phyloP scores from a whole-genome alignment of 805 yeast species.

The Scheffersomyces lignosus region DNA sequence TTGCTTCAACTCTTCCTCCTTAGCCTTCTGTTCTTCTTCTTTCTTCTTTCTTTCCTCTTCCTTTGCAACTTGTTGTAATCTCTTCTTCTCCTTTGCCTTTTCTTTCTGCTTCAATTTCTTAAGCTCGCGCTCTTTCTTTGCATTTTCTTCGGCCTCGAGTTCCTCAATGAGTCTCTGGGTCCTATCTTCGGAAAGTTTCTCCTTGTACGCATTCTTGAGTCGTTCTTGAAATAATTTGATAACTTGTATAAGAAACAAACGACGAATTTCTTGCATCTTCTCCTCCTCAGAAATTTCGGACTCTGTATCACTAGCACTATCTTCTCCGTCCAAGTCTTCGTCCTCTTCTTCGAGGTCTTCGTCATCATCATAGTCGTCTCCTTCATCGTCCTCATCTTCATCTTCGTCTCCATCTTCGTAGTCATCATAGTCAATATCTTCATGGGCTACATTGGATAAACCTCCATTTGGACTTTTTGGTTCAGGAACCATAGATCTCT shows the following conservation, averaged over 20 bases:
- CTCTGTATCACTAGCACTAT: constrained; percentile 33
- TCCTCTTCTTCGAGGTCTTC: constrained; percentile 38
- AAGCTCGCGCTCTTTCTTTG: constrained; percentile 64
- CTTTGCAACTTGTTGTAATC: constrained; percentile 57
- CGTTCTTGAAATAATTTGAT: constrained; percentile 75
- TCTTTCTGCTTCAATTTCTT: constrained; percentile 66
- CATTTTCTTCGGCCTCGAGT: constrained; percentile 66
- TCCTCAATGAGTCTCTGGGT: constrained; percentile 63
- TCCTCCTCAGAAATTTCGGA: constrained; percentile 51
- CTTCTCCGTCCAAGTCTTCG: constrained; percentile 35
- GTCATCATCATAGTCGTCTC: constrained; percentile 41
- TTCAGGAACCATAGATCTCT: too few species aligned
- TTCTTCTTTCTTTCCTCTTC: constrained; percentile 60
- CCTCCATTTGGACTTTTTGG: not conserved
- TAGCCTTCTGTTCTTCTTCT: constrained; percentile 50
- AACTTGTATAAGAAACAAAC: constrained; percentile 76
- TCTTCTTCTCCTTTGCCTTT: constrained; percentile 69
- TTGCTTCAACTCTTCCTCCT: constrained; percentile 26
- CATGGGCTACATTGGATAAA: not conserved
- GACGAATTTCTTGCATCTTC: constrained; percentile 75
- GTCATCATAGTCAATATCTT: not conserved
- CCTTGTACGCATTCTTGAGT: constrained; percentile 73
- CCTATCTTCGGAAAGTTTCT: constrained; percentile 75
- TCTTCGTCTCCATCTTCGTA: constrained; percentile 16
- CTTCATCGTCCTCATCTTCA: constrained; percentile 35